Base-by-base conservation (phyloP, 257 asterid species). In the Scutellaria barbata region DNA sequence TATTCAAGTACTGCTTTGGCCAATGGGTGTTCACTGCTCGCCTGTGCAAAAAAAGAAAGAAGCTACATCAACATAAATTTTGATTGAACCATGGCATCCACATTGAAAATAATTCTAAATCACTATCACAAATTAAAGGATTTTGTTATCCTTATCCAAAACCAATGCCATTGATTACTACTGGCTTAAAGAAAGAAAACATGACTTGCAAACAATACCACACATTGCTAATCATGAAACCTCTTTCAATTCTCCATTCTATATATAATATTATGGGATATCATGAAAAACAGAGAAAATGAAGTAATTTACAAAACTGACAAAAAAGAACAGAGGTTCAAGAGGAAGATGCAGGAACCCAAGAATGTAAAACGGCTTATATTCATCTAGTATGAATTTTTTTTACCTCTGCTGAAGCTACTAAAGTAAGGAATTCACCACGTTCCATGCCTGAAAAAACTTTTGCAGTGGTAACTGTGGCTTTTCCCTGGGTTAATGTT, bases 381-480 rank as follows among this genome's bases (percentile, higher is more conserved):
- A 60, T 47, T 69, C 72, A 45, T 50, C 62, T 10, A 63, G 61
- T 40, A 45, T 5, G 0, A 45, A 58, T 40, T 25, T 43, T 40
- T n/a, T 68, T 56, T 88, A 95, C 99, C 99, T 95, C 99, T 10
- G 98, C 98, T 65, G 99, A 95, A 81, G 99, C 98, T 66, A 95
- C 96, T 79, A 95, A 67, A 50, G 89, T 88, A 37, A 95, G 99
- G 82, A 95, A 95, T 75, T 88, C 91, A n/a, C 90, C 98, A 70
- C 97, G 96, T 69, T 88, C 94, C 98, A 95, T 92, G 81, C 86
- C 89, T 5, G 87, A 81, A 80, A 95, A 89, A 74, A 85, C 78
- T 82, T 87, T 95, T 63, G 96, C 88, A 58, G 81, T 80, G 59
- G 97, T 88, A 52, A 92, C 97, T 35, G 90, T 85, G 71, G 99